A percentile compares a stretch with the other conserved stretches of the same genome.
Conservation (phyloP, 306 rosid species). For the Sesbania bispinosa region DNA sequence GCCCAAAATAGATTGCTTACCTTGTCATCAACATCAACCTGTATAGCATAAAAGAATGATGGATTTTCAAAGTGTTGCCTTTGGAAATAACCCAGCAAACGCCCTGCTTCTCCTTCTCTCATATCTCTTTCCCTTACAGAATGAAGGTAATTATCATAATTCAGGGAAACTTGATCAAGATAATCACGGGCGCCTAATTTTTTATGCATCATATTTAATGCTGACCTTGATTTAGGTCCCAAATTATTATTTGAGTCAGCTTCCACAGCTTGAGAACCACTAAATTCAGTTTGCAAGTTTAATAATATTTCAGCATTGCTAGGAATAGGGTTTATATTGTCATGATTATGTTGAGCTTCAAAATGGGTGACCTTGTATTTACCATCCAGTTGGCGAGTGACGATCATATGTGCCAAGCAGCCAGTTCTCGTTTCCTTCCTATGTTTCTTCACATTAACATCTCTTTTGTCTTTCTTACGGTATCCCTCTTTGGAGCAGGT, state of each 20-base stretch:
- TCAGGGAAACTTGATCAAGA: constrained; percentile 34
- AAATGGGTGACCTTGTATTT: constrained; percentile 57
- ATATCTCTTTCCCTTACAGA: constrained; percentile 53
- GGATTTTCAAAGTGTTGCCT: constrained; percentile 69
- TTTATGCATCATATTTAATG: constrained; percentile 31
- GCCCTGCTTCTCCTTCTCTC: constrained; percentile 59
- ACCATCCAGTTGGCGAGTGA: constrained; percentile 59
- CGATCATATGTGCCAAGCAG: constrained; percentile 65
- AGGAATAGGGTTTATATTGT: constrained; percentile 34
- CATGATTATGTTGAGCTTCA: constrained; percentile 67
- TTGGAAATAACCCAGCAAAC: constrained; percentile 58
- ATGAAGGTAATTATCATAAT: constrained; percentile 44
- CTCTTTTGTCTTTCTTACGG: constrained; percentile 56
- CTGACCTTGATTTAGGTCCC: constrained; percentile 34
- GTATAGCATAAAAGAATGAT: constrained; percentile 44
- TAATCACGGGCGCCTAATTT: constrained; percentile 35
- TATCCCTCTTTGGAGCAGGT: constrained; percentile 70
- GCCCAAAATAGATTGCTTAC: constrained; percentile 65
- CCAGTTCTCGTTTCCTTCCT: constrained; percentile 72
- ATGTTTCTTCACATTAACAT: constrained; percentile 52
- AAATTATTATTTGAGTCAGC: constrained; percentile 27
- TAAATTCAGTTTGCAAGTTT: constrained; percentile 33
- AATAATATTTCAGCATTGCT: constrained; percentile 23
- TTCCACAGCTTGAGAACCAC: constrained; percentile 35
- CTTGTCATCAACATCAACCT: constrained; percentile 63